These are phyloP conservation scores for Endotrypanum monterogeii DNA, from an alignment of 208 protist species.

Conservation along the genomic window DNA sequence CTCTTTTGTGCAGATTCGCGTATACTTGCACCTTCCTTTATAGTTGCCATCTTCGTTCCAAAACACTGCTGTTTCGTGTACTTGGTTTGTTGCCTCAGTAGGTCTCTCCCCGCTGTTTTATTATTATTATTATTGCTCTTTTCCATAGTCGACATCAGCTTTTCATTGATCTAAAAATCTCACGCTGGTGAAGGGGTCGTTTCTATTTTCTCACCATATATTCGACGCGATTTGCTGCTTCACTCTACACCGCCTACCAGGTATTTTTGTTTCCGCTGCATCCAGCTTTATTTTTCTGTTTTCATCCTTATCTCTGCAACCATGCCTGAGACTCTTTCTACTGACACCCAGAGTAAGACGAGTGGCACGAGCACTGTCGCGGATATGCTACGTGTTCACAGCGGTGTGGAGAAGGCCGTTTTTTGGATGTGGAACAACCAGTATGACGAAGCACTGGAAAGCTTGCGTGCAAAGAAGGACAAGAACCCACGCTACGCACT, in stretches of 20 bases:
- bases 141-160: not conserved
- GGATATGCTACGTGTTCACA: slow-evolving; percentile 45
- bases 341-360: slow-evolving; percentile 28
- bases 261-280: not conserved
- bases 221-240: not conserved
- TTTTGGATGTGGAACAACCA: slow-evolving; percentile 86
- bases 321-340: slow-evolving; percentile 18
- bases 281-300: not conserved
- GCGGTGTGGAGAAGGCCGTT: slow-evolving; percentile 56
- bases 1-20: not conserved
- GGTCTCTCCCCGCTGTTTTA: not conserved
- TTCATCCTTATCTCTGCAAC: not conserved
- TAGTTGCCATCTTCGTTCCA: not conserved
- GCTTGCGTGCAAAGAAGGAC: slow-evolving; percentile 67
- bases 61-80: not conserved
- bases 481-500: slow-evolving; percentile 81
- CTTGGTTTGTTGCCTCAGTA: not conserved
- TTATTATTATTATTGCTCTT: not conserved
- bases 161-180: not conserved
- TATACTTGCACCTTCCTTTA: not conserved
- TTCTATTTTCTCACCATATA: not conserved
- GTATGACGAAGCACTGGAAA: slow-evolving; percentile 60
- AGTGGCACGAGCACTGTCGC: slow-evolving; percentile 36
- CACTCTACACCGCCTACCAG: not conserved
- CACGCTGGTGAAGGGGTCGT: not conserved